Evolutionary conservation across 495 filamentous ascomycete genomes (phyloP).

Genomic region (Penicillium paxilli): DNA sequence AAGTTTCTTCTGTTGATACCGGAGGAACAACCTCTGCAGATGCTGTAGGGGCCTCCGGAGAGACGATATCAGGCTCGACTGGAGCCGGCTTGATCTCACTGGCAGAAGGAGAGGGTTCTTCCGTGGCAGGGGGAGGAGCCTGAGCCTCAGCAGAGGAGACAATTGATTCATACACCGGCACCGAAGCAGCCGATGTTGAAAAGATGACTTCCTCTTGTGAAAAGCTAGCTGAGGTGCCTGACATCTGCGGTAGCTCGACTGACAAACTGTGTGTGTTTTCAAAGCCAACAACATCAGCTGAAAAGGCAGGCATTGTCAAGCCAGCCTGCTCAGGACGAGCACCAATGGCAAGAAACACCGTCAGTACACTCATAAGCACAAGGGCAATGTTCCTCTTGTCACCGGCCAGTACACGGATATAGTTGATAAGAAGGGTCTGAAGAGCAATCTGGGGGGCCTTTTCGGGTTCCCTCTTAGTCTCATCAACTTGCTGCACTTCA

Average conservation of each 20-base stretch:
- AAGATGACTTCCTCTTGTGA: neutral
- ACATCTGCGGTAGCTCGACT: neutral
- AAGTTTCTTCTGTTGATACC: neutral
- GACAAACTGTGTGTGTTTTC: neutral
- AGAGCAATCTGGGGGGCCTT: conserved; percentile 46
- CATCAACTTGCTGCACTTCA: neutral
- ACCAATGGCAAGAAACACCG: conserved; percentile 53
- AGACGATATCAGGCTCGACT: neutral
- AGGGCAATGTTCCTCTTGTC: conserved; percentile 75
- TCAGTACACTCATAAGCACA: conserved; percentile 57
- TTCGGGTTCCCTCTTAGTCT: neutral
- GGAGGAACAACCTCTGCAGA: neutral
- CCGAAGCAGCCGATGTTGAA: neutral
- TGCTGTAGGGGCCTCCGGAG: too few species aligned
- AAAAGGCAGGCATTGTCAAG: conserved; percentile 16
- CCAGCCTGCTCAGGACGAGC: conserved; percentile 11
- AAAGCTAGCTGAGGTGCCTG: neutral
- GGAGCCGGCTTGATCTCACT: neutral
- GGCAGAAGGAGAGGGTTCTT: neutral
- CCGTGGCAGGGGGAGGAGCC: neutral
- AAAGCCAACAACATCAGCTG: conserved; percentile 11
- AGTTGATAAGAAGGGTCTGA: conserved; percentile 64
- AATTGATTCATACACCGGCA: neutral
- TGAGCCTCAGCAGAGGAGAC: neutral
- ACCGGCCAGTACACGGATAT: conserved; percentile 62